Evolutionary conservation across 768 basidiomycete genomes (phyloP).

Genomic region (Paxillus ammoniavirescens): DNA sequence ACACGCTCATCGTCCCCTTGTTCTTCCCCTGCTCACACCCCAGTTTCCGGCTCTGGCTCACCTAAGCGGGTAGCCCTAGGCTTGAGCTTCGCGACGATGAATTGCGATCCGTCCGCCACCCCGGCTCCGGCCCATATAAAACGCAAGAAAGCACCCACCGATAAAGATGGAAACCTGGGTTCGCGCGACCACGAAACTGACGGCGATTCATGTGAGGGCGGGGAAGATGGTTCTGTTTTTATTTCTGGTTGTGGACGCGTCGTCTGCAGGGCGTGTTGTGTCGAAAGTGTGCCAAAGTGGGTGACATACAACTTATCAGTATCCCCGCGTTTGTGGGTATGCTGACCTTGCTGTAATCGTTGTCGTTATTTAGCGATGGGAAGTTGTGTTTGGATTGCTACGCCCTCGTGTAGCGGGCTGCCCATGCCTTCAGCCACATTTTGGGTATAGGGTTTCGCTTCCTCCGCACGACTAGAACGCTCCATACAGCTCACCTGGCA

Average conservation of each 20-base stretch:
- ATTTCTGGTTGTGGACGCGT: conserved; percentile 35
- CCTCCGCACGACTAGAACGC: neutral
- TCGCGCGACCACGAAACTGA: conserved; percentile 4
- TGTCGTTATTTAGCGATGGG: conserved; percentile 20
- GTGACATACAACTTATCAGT: conserved; percentile 1
- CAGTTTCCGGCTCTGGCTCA: conserved; percentile 13
- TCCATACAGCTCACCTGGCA: neutral
- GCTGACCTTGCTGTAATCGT: conserved; percentile 7
- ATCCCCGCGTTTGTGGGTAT: too few relatives aligned
- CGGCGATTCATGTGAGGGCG: neutral
- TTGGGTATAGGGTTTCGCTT: neutral
- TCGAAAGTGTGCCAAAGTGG: conserved; percentile 36
- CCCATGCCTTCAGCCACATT: neutral
- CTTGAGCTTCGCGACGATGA: conserved; percentile 22
- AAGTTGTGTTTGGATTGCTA: conserved; percentile 33
- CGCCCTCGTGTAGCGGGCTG: conserved; percentile 16
- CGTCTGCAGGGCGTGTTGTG: conserved; percentile 34
- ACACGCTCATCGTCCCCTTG: conserved; percentile 33
- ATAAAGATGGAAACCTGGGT: conserved; percentile 13
- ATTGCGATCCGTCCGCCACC: conserved; percentile 8
- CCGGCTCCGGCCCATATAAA: conserved; percentile 9
- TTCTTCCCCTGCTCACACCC: conserved; percentile 5
- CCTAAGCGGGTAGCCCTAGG: conserved; percentile 29
- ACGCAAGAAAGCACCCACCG: conserved; percentile 28
- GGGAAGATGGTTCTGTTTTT: conserved; percentile 10